A percentile compares a stretch with the other conserved stretches of the same genome.
Conservation (phyloP, 768 basidiomycete species). For the Tricholoma flavovirens region DNA sequence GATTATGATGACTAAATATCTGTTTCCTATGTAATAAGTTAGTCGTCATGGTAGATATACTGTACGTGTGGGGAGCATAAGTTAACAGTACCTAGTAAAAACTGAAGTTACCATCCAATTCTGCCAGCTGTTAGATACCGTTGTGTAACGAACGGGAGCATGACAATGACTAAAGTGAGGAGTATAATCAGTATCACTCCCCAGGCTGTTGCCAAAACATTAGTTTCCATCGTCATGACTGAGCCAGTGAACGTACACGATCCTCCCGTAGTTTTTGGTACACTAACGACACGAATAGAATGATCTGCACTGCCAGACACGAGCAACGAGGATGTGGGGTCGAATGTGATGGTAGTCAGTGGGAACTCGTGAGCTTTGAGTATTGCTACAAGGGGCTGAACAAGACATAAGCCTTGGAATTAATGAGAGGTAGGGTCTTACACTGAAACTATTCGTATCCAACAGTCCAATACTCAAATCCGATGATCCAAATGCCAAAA, state of each 20-base stretch:
- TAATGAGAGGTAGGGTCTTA: conserved; percentile 30
- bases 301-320: conserved; percentile 92
- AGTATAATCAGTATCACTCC: background rate
- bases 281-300: conserved; percentile 70
- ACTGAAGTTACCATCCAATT: background rate
- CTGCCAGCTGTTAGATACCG: conserved; percentile 10
- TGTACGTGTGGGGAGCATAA: background rate
- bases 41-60: background rate
- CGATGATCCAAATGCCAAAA: conserved; percentile 82
- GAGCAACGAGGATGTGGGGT: conserved; percentile 71
- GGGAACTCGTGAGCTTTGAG: conserved; percentile 95
- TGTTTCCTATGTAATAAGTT: no score
- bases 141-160: conserved; percentile 36
- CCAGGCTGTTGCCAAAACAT: conserved; percentile 27
- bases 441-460: conserved; percentile 72
- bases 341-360: conserved; percentile 85
- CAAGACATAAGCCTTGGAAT: background rate
- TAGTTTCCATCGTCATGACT: background rate
- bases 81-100: background rate
- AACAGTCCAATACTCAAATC: conserved; percentile 82
- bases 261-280: conserved; percentile 51
- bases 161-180: conserved; percentile 31
- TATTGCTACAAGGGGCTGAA: conserved; percentile 82
- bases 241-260: conserved; percentile 40
- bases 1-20: background rate